A percentile compares a stretch with the other conserved stretches of the same genome.
These are phyloP conservation scores for Penicillium sp. DNA, from an alignment of 2,329 filamentous ascomycete species.

Conservation along the genomic window DNA sequence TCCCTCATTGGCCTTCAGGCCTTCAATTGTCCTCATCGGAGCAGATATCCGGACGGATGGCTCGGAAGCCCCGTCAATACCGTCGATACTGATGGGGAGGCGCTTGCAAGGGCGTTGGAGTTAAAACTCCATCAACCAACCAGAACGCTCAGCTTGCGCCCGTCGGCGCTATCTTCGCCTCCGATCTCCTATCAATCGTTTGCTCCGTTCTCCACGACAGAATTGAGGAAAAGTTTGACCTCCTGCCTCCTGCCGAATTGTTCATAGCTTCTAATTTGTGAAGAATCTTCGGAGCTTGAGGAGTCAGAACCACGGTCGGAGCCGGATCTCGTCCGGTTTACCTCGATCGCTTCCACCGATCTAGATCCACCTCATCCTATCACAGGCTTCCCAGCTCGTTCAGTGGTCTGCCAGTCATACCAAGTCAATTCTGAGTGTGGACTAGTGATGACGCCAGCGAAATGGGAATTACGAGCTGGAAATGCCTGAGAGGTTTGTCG, in stretches of 20 bases:
- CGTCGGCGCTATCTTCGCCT: slow-evolving; percentile 1
- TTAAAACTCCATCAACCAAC: background rate
- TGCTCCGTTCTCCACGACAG: background rate
- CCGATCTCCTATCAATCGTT: slow-evolving; percentile 4
- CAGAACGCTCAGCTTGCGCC: background rate
- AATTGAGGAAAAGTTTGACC: background rate
- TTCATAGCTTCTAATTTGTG: background rate
- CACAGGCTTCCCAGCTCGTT: background rate
- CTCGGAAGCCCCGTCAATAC: slow-evolving; percentile 1
- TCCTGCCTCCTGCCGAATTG: slow-evolving; percentile 24
- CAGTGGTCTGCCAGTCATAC: background rate
- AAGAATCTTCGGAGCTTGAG: slow-evolving; percentile 9
- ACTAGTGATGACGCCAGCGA: background rate
- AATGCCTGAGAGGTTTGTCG: slow-evolving; percentile 5
- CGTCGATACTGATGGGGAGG: background rate
- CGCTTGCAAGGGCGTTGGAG: background rate
- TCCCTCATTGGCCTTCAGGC: background rate
- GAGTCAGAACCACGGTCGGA: slow-evolving; percentile 4
- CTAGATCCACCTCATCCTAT: slow-evolving; percentile 3
- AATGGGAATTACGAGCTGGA: slow-evolving; percentile 12
- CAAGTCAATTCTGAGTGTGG: background rate
- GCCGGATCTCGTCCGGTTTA: slow-evolving; percentile 15
- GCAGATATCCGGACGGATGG: background rate
- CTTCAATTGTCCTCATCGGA: background rate
- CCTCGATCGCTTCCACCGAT: slow-evolving; percentile 17